A percentile compares a stretch with the other conserved stretches of the same genome.
phyloP scores from a whole-genome alignment of 2,329 filamentous ascomycete genomes.

The Endoconidiophora laricicola region DNA sequence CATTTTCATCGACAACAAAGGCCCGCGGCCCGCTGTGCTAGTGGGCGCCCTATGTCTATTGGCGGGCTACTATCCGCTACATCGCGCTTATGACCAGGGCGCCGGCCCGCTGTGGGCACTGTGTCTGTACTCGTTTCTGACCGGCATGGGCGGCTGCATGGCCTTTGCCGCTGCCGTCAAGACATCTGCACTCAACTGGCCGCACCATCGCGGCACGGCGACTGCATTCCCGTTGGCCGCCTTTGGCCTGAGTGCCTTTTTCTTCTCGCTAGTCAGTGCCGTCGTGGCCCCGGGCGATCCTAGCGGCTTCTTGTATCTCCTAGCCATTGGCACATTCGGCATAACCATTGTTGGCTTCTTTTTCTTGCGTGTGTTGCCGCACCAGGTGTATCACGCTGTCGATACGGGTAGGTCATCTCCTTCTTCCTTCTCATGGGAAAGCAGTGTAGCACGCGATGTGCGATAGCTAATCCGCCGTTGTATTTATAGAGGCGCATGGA shows the following conservation, averaged over 20 bases:
- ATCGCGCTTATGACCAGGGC: constrained; percentile 58
- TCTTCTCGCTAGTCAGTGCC: constrained; percentile 70
- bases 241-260: constrained; percentile 89
- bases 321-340: constrained; percentile 62
- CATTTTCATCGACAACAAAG: constrained; percentile 67
- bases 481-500: constrained; percentile 11
- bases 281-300: constrained; percentile 72
- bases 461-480: constrained; percentile 3
- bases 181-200: constrained; percentile 76
- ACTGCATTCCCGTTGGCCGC: constrained; percentile 86
- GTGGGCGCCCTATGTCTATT: constrained; percentile 57
- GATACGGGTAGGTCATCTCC: constrained; percentile 7
- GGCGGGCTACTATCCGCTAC: constrained; percentile 72
- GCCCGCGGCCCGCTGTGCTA: constrained; percentile 63
- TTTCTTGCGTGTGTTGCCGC: constrained; percentile 62
- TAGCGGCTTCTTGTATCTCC: constrained; percentile 60
- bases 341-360: constrained; percentile 66
- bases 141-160: constrained; percentile 75
- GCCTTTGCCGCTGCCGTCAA: constrained; percentile 86
- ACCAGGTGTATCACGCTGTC: constrained; percentile 40
- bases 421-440: background rate
- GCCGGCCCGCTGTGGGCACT: constrained; percentile 41
- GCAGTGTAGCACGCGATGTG: background rate
- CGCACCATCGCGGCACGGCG: constrained; percentile 75
- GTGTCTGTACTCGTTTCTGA: constrained; percentile 72